Conservation (phyloP, 768 basidiomycete genomes). For the Lentinula edodes region DNA sequence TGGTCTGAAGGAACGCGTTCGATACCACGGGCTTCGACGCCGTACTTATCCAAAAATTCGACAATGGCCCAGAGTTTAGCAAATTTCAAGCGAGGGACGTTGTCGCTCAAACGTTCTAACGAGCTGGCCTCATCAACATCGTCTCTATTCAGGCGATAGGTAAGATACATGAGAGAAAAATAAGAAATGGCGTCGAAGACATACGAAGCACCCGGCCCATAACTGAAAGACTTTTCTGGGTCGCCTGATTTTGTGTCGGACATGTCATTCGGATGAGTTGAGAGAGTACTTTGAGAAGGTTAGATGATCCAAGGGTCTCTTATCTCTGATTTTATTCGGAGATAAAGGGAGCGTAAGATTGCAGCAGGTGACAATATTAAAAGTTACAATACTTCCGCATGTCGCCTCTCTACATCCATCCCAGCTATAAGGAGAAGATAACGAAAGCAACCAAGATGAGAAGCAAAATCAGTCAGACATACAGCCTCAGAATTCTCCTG, state of each 20-base stretch:
- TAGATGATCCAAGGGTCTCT: not conserved
- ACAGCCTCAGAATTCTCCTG: too few relatives aligned
- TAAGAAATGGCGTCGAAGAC: too few relatives aligned
- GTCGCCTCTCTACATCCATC: too few relatives aligned
- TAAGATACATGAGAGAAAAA: not conserved
- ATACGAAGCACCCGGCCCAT: not conserved
- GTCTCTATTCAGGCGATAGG: not conserved
- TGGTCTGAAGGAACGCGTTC: not conserved
- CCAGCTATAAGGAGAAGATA: too few relatives aligned
- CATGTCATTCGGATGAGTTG: not conserved
- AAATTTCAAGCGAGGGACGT: not conserved
- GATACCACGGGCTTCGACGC: not conserved
- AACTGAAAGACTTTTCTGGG: not conserved
- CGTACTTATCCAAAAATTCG: not conserved
- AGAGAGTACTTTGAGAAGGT: not conserved
- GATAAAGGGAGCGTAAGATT: not conserved
- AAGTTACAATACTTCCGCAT: too few relatives aligned
- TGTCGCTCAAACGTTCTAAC: not conserved
- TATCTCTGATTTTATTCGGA: not conserved
- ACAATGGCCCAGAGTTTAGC: not conserved
- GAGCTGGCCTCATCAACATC: not conserved
- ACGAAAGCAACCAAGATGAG: too few relatives aligned
- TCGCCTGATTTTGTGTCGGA: not conserved
- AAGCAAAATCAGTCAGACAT: too few relatives aligned
- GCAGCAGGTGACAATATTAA: not conserved